Evolutionary conservation across 1,284 basidiomycete genomes (phyloP), one percentile per base, ranked within the genome.

Genomic region (Cystobasidiaceae sp.): DNA sequence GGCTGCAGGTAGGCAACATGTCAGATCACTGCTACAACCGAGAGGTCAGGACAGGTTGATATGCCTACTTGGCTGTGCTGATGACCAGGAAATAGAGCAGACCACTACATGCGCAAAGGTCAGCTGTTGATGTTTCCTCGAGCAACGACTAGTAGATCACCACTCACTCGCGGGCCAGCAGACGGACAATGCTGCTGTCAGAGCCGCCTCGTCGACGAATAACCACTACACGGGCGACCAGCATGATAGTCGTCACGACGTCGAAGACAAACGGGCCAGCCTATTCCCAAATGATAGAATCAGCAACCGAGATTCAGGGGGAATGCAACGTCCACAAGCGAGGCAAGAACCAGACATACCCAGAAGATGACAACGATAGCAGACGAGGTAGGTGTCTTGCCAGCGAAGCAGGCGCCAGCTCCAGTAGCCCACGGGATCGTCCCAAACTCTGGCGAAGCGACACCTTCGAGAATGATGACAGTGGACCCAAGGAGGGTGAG

Each of bases 221-320:
- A 23, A 62, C 41, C 21, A 51, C 39, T 11, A 62, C 50, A 30
- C 60, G 33, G 23, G 49, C 37, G 6, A 62, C 33, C 4, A 62
- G 50, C 7, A 62, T 30, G 9, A 44, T 19, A 23, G 50, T 54
- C 32, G 60, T 62, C 27, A 45, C 33, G 25, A 37, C 23, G 23
- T 62, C 60, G 37, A 62, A 62, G 30, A 52, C 50, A 39, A 62
- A 62, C 19, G 60, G 60, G 30, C 48, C 60, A 9, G 54, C 49
- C 60, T 59, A 32, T 15, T 17, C 9, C 17, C 25, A 17, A 3
- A 52, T 9, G 17, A 5, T 15, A 32, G 9, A 9, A 52, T 37
- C 30, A n/a, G 28, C 27, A 54, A 45, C 34, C 4, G 28, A 13
- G 32, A 15, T n/a, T 44, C 8, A 9, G 2, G n/a, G 30, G 19